These are phyloP conservation scores for Phytophthora nicotianae DNA, from an alignment of 352 stramenopile genomes.

Conservation along the genomic window DNA sequence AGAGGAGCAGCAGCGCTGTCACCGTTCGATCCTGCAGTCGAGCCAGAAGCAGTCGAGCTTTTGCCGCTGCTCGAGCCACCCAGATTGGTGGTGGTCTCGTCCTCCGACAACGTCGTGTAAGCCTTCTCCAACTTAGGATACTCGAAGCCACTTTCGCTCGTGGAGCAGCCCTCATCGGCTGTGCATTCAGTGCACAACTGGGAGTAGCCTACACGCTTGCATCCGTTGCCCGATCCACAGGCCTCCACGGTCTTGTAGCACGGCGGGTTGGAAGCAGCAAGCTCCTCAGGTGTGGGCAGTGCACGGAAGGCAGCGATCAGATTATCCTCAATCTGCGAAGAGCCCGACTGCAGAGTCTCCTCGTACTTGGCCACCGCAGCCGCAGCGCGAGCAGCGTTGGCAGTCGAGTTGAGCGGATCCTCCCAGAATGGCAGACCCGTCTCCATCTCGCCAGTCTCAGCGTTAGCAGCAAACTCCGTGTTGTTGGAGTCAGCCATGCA, in stretches of 20 bases:
- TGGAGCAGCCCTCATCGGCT: slow-evolving; percentile 38
- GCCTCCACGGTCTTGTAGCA: slow-evolving; percentile 69
- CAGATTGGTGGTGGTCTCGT: slow-evolving; percentile 44
- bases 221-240: slow-evolving; percentile 60
- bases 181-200: slow-evolving; percentile 73
- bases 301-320: slow-evolving; percentile 47
- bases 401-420: slow-evolving; percentile 54
- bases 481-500: slow-evolving; percentile 60
- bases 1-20: slow-evolving; percentile 12
- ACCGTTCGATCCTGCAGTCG: slow-evolving; percentile 7
- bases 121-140: slow-evolving; percentile 74
- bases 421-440: slow-evolving; percentile 69
- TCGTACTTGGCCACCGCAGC: slow-evolving; percentile 61
- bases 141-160: slow-evolving; percentile 50
- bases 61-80: slow-evolving; percentile 1
- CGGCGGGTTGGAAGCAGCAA: slow-evolving; percentile 60
- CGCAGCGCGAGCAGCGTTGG: slow-evolving; percentile 56
- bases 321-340: slow-evolving; percentile 45
- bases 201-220: slow-evolving; percentile 71
- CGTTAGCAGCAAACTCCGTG: slow-evolving; percentile 57
- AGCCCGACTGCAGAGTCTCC: slow-evolving; percentile 43
- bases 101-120: slow-evolving; percentile 41
- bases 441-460: slow-evolving; percentile 42
- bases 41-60: slow-evolving; percentile 10
- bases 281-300: slow-evolving; percentile 50